Conservation (phyloP, 2,329 filamentous ascomycete genomes). For the Aspergillus sp. region DNA sequence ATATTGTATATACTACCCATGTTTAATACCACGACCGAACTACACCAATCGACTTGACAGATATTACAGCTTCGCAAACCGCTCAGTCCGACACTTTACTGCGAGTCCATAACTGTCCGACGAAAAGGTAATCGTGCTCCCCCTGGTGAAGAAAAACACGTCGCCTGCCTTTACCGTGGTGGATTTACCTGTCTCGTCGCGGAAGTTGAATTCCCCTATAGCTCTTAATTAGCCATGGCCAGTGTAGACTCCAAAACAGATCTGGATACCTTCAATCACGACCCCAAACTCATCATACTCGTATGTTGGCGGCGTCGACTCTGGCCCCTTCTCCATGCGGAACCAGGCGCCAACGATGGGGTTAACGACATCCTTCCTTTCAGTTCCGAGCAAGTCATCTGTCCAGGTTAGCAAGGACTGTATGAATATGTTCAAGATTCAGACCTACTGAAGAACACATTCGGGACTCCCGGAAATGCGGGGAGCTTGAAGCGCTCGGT, state of each 20-base stretch:
- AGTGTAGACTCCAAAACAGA: not conserved
- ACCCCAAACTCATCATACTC: slow-evolving; percentile 20
- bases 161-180: not conserved
- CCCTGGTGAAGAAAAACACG: not conserved
- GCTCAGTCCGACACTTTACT: not conserved
- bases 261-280: slow-evolving; percentile 11
- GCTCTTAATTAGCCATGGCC: not conserved
- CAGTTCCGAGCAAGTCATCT: slow-evolving; percentile 7
- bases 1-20: too few relatives aligned
- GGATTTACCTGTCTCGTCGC: not conserved
- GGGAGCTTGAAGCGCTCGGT: slow-evolving; percentile 7
- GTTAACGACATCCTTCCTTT: not conserved
- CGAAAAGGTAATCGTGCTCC: not conserved
- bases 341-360: slow-evolving; percentile 19
- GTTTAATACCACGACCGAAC: too few relatives aligned
- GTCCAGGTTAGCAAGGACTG: not conserved
- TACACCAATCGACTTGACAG: too few relatives aligned
- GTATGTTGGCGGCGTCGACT: slow-evolving; percentile 17
- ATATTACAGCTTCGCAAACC: not conserved
- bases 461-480: not conserved
- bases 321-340: slow-evolving; percentile 16
- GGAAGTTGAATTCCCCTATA: not conserved
- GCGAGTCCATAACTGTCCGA: not conserved
- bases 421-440: not conserved
- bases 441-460: slow-evolving; percentile 7